Conservation (phyloP, 179 eudicot species). For the Pouteria campechiana region DNA sequence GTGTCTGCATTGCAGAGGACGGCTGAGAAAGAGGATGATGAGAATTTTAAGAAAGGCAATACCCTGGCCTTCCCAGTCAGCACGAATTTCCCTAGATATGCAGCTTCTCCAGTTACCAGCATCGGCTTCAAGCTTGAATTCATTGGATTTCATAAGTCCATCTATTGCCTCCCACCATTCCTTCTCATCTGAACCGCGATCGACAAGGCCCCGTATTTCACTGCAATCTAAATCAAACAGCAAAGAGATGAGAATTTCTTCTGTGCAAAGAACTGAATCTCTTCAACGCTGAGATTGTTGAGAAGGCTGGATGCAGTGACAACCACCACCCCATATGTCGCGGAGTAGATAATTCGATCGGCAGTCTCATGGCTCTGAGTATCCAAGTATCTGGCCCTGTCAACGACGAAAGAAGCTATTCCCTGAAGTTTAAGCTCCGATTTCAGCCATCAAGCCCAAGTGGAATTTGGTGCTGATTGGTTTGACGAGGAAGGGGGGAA, state of each 20-base stretch:
- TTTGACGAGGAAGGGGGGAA: slow-evolving; percentile 16
- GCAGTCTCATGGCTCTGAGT: slow-evolving; percentile 84
- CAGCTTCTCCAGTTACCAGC: too few relatives aligned
- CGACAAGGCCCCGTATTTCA: slow-evolving; percentile 24
- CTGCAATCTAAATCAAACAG: slow-evolving; percentile 45
- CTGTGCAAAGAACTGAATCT: slow-evolving; percentile 69
- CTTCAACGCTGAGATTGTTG: slow-evolving; percentile 60
- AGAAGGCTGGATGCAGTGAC: slow-evolving; percentile 56
- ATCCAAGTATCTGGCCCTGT: slow-evolving; percentile 68
- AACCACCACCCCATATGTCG: slow-evolving; percentile 47
- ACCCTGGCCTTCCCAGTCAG: slow-evolving; percentile 48
- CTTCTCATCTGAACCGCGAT: slow-evolving; percentile 34
- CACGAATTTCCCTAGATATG: slow-evolving; percentile 86
- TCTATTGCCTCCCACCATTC: slow-evolving; percentile 80
- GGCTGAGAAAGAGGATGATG: slow-evolving; percentile 27
- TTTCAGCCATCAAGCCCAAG: too few relatives aligned
- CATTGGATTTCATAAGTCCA: slow-evolving; percentile 88
- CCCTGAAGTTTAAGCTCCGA: slow-evolving; percentile 86
- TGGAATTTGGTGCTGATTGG: slow-evolving; percentile 46
- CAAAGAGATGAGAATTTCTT: slow-evolving; percentile 74
- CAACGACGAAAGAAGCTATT: slow-evolving; percentile 73
- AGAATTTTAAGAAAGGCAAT: slow-evolving; percentile 53
- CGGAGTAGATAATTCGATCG: slow-evolving; percentile 57
- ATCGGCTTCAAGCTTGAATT: slow-evolving; percentile 89
- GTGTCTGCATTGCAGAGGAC: slow-evolving; percentile 56